Conservation (phyloP, 2,329 filamentous ascomycete species). For the Exutisphaerella laricina region DNA sequence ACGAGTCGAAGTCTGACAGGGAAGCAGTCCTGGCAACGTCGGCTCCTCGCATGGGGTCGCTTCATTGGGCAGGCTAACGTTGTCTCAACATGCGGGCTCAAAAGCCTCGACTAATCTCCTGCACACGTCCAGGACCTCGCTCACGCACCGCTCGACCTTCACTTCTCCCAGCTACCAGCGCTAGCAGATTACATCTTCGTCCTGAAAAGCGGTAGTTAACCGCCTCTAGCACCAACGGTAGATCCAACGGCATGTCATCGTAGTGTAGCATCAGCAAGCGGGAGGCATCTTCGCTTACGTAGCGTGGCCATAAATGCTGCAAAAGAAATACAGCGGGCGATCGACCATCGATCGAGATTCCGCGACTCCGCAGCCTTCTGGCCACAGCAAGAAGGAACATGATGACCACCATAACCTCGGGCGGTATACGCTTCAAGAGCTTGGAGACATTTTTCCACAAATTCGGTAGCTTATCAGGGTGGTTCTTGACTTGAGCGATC, state of each 20-base stretch:
- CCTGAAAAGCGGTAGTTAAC: conserved; percentile 14
- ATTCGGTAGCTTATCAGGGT: conserved; percentile 4
- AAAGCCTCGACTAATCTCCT: not conserved
- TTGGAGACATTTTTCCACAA: conserved; percentile 13
- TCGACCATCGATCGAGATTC: conserved; percentile 11
- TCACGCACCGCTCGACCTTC: no score
- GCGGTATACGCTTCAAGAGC: conserved; percentile 15
- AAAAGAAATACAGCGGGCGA: conserved; percentile 14
- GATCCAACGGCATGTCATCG: conserved; percentile 14
- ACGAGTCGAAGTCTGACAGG: no score
- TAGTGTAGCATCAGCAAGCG: conserved; percentile 12
- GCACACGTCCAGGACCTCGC: not conserved
- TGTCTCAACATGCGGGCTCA: no score
- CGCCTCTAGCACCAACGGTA: conserved; percentile 10
- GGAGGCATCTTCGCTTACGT: conserved; percentile 10
- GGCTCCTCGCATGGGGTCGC: no score
- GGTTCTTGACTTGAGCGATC: conserved; percentile 7
- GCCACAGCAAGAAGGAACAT: conserved; percentile 18
- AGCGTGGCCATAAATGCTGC: conserved; percentile 12
- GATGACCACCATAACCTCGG: conserved; percentile 12
- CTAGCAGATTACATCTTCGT: conserved; percentile 5
- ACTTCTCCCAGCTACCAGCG: not conserved
- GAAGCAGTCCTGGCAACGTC: no score
- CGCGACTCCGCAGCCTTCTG: conserved; percentile 9
- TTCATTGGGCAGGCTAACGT: no score